Percentiles rank a stretch among this genome's conserved stretches.
Evolutionary conservation across 2,329 filamentous ascomycete genomes (phyloP).

Genomic region (Chrysoporthe deuterocubensis): DNA sequence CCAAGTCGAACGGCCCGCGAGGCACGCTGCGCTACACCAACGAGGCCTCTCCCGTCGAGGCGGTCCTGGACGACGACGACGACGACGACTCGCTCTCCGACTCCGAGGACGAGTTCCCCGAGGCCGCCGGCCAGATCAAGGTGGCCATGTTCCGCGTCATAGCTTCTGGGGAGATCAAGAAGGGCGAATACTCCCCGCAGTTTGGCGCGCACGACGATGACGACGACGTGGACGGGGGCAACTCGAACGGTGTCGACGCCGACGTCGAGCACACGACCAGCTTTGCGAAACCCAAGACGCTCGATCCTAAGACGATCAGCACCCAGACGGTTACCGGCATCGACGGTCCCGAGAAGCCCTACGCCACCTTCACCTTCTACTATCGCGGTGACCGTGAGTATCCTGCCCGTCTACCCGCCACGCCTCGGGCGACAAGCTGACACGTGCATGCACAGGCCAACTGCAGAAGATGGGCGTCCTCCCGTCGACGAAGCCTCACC

Average conservation of each 20-base stretch:
- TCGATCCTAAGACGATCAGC: constrained; percentile 96
- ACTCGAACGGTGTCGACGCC: constrained; percentile 65
- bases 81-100: constrained; percentile 71
- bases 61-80: constrained; percentile 69
- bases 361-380: constrained; percentile 96
- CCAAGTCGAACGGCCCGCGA: constrained; percentile 48
- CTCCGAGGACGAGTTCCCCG: constrained; percentile 78
- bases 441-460: constrained; percentile 66
- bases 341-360: constrained; percentile 93
- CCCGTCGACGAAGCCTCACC: constrained; percentile 66
- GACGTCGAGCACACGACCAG: constrained; percentile 97
- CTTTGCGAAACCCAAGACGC: constrained; percentile 93
- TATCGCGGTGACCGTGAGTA: constrained; percentile 91
- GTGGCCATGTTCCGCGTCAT: constrained; percentile 94
- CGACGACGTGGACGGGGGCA: constrained; percentile 62
- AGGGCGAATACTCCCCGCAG: constrained; percentile 96
- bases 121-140: constrained; percentile 97
- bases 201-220: constrained; percentile 97
- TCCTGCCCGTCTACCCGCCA: neutral
- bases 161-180: constrained; percentile 95
- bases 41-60: constrained; percentile 75
- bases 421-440: constrained; percentile 30
- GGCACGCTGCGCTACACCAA: constrained; percentile 80
- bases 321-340: constrained; percentile 99
- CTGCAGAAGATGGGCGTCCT: constrained; percentile 95